Base-by-base conservation (phyloP, 164 flowering plant genomes). In the Hamamelis virginiana region DNA sequence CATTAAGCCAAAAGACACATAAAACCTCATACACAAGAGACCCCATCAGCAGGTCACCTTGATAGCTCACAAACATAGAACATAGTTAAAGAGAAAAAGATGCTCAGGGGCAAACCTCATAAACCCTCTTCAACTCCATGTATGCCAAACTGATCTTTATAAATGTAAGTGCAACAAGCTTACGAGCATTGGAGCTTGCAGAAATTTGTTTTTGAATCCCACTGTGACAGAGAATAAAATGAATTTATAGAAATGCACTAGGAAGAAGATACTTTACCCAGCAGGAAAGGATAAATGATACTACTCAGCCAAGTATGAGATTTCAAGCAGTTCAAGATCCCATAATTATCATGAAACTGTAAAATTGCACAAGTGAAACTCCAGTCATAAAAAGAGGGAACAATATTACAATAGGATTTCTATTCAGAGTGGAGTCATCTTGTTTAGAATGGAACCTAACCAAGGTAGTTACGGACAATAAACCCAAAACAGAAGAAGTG, bases 161-260 rank as follows among this genome's bases (percentile, higher is more conserved):
- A 64, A 91, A 83, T 56, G 86, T 52, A 44, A 83, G 81, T 21
- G 97, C 96, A 62, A 90, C 57, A 68, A 87, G 65, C 77, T 80
- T 91, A 62, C 89, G 88, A 57, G 59, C 74, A 72, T 77, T 38
- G 33, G 95, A 82, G 72, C 90, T 86, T 47, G 86, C 38, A 46
- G 82, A 78, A 52, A 94, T 80, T 73, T 94, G 98, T 58, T 85
- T 94, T 74, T 86, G 95, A 64, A 94, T 94, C 67, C 90, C 98
- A 75, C 98, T 94, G 80, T 75, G 71, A 51, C 57, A 77, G 44
- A 69, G 53, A 65, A 18, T 45, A 50, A 47, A 43, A 52, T 33
- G 2, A 48, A 1, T 25, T 14, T 62, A 15, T 23, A 38, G 51
- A n/a, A 14, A 18, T 50, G 38, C 45, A 22, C 12, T 5, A 3